Conservation (phyloP, 225 moss, liverwort and hornwort genomes). For the Asterella californica region DNA sequence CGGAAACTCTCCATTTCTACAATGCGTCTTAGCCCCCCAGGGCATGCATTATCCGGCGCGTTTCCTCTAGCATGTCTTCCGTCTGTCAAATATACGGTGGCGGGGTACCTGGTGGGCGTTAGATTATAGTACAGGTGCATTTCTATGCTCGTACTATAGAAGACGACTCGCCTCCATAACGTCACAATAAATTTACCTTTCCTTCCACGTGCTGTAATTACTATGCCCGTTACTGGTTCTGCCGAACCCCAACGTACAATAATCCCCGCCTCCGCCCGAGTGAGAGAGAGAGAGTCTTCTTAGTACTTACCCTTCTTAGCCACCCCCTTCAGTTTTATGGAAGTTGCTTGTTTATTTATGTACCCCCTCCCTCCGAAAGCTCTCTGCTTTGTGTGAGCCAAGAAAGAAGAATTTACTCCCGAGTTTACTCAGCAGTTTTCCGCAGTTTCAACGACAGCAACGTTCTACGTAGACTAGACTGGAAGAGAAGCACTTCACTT, state of each 20-base stretch:
- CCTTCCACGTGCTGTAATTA: conserved; percentile 5
- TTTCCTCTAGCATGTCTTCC: neutral
- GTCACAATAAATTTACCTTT: conserved; percentile 21
- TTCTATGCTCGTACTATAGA: neutral
- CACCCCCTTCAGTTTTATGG: too few species aligned
- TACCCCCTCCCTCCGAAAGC: too few species aligned
- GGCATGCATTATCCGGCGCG: neutral
- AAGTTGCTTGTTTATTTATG: too few species aligned
- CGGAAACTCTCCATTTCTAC: neutral
- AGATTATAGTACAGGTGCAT: too few species aligned
- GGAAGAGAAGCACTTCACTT: too few species aligned
- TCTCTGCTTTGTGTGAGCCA: too few species aligned
- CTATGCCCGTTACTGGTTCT: conserved; percentile 5
- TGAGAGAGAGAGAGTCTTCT: too few species aligned
- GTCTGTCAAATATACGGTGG: neutral
- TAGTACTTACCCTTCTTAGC: too few species aligned
- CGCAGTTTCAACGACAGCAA: too few species aligned
- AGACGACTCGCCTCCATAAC: conserved; percentile 10
- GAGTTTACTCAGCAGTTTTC: too few species aligned
- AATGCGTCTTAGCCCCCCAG: neutral
- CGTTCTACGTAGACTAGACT: too few species aligned
- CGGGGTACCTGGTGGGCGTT: neutral
- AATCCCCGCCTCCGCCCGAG: neutral
- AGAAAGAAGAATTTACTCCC: too few species aligned
- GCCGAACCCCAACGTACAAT: conserved; percentile 5